Evolutionary conservation across 306 rosid genomes (phyloP).

Genomic region (Quercus aquifolioides): DNA sequence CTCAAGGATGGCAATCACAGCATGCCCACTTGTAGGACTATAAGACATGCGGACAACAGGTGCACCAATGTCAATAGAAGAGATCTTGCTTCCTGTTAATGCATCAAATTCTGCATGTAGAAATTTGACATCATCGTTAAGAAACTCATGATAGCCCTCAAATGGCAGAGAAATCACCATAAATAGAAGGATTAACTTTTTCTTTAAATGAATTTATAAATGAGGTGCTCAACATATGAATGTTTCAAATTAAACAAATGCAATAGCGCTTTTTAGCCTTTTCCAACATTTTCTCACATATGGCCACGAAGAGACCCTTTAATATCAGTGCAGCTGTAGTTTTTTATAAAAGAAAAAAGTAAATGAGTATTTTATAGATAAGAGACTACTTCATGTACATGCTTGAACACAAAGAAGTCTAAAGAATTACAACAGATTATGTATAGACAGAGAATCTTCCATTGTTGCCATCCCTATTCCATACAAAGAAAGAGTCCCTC

Average conservation of each 20-base stretch:
- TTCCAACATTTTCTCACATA: not conserved
- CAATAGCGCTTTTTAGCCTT: not conserved
- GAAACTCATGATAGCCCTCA: conserved; percentile 5
- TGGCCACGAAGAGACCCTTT: not conserved
- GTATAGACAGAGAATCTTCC: too few species aligned
- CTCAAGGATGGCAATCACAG: conserved; percentile 85
- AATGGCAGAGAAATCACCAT: not conserved
- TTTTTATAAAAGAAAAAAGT: too few species aligned
- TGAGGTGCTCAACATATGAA: not conserved
- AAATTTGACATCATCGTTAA: conserved; percentile 8
- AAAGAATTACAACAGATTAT: too few species aligned
- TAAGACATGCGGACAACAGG: conserved; percentile 94
- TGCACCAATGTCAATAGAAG: conserved; percentile 84
- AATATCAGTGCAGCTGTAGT: too few species aligned
- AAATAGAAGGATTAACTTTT: not conserved
- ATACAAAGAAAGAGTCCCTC: too few species aligned
- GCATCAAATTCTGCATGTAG: conserved; percentile 80
- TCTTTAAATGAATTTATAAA: not conserved
- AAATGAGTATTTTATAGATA: too few species aligned
- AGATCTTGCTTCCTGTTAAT: conserved; percentile 85
- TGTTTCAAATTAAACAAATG: not conserved
- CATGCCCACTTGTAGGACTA: conserved; percentile 84
- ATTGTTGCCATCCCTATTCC: too few species aligned
- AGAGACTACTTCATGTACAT: too few species aligned
- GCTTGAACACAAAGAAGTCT: too few species aligned